Evolutionary conservation across 2,329 filamentous ascomycete species (phyloP), one percentile per base, ranked within the genome.

Genomic region (Lachnellula subtilissima): DNA sequence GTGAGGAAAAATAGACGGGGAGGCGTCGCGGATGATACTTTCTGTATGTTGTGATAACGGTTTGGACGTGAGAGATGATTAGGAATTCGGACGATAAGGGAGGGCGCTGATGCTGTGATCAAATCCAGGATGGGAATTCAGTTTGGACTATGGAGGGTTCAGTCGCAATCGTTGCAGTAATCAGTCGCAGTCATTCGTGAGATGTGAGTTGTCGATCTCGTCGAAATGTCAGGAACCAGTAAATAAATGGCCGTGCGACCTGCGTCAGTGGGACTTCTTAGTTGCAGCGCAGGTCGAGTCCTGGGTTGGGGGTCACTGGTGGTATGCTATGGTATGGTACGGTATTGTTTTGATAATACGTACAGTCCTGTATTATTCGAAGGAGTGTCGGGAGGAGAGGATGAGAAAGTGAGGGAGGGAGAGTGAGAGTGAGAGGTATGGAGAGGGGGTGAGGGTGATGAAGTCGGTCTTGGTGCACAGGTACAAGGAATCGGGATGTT

Each of bases 131-230:
- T 28, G 8, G 25, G 28, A 9, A 28, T 32, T 32, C 28, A 32
- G 28, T 32, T 11, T 8, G 36, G 37, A 50, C 12, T 37, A 35
- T 56, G 51, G 40, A 52, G 40, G 42, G 22, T 12, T 32, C 19
- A 36, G 42, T 23, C 2, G 39, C 25, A 39, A 17, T 46, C 43
- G 35, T 37, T 11, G 53, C 22, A 28, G 25, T 35, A 32, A 32
- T 32, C 28, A 32, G 28, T 32, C 32, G 47, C 36, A 46, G 48
- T 46, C 23, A 39, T 57, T 60, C 42, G 62, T 64, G 57, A 48
- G 55, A 64, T 43, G 56, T 57, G 62, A 64, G 57, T 52, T 59
- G 57, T 64, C 62, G 42, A 56, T 53, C 58, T 46, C 36, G 48
- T 51, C 28, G 45, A 57, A 43, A 48, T 54, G 52, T 49, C 57